phyloP scores from a whole-genome alignment of 2,329 filamentous ascomycete genomes.

The Ophiocordyceps sinensis region DNA sequence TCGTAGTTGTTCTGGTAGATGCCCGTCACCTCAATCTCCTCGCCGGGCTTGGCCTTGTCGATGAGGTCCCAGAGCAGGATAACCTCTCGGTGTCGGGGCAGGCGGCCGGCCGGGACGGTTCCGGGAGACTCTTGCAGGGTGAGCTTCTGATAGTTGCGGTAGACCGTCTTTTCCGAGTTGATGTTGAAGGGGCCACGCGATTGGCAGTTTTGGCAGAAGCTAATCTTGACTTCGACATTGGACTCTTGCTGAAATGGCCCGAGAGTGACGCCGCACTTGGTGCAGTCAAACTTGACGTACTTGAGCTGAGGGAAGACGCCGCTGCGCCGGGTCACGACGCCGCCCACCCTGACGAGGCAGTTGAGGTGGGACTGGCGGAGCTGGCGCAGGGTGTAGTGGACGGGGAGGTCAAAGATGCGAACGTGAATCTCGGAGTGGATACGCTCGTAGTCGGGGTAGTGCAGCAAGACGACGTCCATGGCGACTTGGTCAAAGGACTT shows the following conservation, averaged over 20 bases:
- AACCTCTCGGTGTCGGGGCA: constrained; percentile 86
- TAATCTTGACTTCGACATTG: constrained; percentile 89
- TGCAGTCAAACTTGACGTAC: constrained; percentile 96
- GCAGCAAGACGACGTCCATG: constrained; percentile 88
- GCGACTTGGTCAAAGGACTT: constrained; percentile 95
- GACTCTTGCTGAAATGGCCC: constrained; percentile 97
- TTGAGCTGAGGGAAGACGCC: constrained; percentile 97
- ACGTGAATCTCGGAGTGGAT: constrained; percentile 98
- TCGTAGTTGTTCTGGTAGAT: constrained; percentile 98
- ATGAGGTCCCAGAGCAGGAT: constrained; percentile 95
- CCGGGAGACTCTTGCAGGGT: constrained; percentile 95
- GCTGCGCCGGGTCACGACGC: constrained; percentile 84
- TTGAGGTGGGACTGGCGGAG: constrained; percentile 92
- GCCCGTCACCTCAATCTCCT: constrained; percentile 93
- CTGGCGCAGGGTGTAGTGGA: constrained; percentile 89
- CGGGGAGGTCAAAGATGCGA: constrained; percentile 85
- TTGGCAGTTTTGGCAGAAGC: constrained; percentile 93
- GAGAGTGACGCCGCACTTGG: constrained; percentile 79
- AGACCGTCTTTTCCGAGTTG: constrained; percentile 95
- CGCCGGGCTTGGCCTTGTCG: constrained; percentile 88
- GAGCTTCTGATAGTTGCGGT: constrained; percentile 96
- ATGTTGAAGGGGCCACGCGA: constrained; percentile 87
- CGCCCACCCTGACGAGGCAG: constrained; percentile 84
- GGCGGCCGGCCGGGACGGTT: constrained; percentile 86
- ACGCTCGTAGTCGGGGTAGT: constrained; percentile 94